Base-by-base conservation (phyloP, 345 rosid genomes). In the Arabidopsis thaliana region DNA sequence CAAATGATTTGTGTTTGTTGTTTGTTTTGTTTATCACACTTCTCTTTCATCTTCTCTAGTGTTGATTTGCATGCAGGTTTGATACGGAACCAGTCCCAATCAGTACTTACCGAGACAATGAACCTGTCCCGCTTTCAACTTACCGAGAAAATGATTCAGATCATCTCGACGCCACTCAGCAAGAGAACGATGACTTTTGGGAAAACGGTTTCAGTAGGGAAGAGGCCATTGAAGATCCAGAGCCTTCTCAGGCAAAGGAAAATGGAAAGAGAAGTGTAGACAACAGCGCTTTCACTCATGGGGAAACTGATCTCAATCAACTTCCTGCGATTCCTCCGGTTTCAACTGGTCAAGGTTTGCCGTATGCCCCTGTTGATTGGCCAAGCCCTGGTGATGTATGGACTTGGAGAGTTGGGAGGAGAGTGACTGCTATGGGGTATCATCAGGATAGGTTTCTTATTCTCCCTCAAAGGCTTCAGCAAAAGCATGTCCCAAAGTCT, bases 321-420 rank as follows among this genome's bases (percentile, higher is more conserved):
- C 77, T 78, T 34, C 81, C 78, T 25, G 69, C 78, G 1, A 78
- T 78, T 38, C 74, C 81, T 0, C 77, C 77, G 1, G 34, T 73
- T 46, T 74, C 78, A 36, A 55, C 65, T 22, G 79, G 82, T 38
- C 78, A 79, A 55, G 78, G 78, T 69, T 59, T 48, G 8, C 82
- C 82, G 0, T 79, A 74, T 8, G 82, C 78, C 0, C 82, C 82
- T 51, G 82, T 74, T 40, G 82, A 79, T 55, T 79, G 78, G 78
- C 82, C 82, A 20, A 55, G 42, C 49, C 46, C 74, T 46, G 82
- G 82, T 23, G 82, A 79, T 62, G 75, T 79, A 46, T 79, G 82
- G 82, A 73, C 74, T 33, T 79, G 98, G 98, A 87, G 79, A 69
- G 98, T 91, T 23, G 98, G 98, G 37, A 91, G 61, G 75, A 85